These are phyloP conservation scores for Cryptococcus sp. DNA, from an alignment of 1,284 basidiomycete genomes.

Conservation along the genomic window DNA sequence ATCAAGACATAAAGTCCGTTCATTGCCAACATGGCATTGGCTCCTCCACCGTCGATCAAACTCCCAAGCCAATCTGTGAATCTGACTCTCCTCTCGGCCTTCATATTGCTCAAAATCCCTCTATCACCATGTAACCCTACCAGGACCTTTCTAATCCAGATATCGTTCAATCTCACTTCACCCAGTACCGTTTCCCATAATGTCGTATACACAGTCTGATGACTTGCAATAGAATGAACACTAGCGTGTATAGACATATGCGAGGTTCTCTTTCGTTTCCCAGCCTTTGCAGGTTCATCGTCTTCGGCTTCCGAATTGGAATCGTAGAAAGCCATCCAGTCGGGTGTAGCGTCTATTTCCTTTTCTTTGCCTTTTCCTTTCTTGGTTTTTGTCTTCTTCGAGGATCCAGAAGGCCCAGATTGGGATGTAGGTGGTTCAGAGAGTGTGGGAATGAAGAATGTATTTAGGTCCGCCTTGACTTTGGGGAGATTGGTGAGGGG, in stretches of 20 bases:
- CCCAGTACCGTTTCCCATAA: slow-evolving; percentile 36
- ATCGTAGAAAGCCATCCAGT: slow-evolving; percentile 49
- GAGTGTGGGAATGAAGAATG: slow-evolving; percentile 79
- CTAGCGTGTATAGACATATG: slow-evolving; percentile 32
- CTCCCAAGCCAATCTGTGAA: slow-evolving; percentile 92
- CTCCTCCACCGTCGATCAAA: slow-evolving; percentile 80
- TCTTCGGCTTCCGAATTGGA: slow-evolving; percentile 49
- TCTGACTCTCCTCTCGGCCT: slow-evolving; percentile 56
- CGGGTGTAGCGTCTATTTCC: slow-evolving; percentile 36
- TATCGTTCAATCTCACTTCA: slow-evolving; percentile 19
- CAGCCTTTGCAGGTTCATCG: slow-evolving; percentile 39
- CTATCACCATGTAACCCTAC: slow-evolving; percentile 40
- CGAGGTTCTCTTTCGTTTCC: slow-evolving; percentile 35
- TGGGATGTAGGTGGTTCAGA: slow-evolving; percentile 53
- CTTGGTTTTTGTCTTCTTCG: slow-evolving; percentile 5
- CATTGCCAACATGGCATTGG: slow-evolving; percentile 82
- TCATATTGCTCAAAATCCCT: slow-evolving; percentile 43
- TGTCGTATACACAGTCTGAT: slow-evolving; percentile 31
- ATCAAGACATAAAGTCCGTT: slow-evolving; percentile 91
- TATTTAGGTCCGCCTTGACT: slow-evolving; percentile 66
- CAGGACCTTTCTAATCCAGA: slow-evolving; percentile 37
- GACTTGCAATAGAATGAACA: slow-evolving; percentile 30
- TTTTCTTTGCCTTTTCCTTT: slow-evolving; percentile 13
- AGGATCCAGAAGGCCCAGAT: slow-evolving; percentile 20
- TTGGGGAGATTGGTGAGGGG: slow-evolving; percentile 78